Evolutionary conservation across 139 green algal species (phyloP), one percentile per base, ranked within the genome.

Genomic region (Coelastrella sp.): DNA sequence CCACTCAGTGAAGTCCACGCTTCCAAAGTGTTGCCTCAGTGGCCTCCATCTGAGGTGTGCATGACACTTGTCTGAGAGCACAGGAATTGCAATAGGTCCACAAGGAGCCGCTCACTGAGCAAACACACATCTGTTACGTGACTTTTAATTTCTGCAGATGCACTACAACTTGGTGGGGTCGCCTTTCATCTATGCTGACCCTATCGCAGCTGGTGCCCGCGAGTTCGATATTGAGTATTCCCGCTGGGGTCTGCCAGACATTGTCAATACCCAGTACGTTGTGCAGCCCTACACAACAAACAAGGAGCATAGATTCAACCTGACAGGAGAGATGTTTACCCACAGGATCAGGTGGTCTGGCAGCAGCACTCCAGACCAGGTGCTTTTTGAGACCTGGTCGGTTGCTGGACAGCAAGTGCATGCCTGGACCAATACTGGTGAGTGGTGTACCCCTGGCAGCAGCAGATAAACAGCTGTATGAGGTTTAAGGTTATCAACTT

Each of bases 111-210:
- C 35, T n/a, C 35, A 49, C 35, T 49, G 35, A 49, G 35, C 35
- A 49, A 49, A 3, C 1, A 49, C 1, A 49, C 35, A 49, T 49
- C 35, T 49, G 35, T 49, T 1, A 49, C 3, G 35, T 70, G 4
- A 12, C 14, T 70, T 70, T 4, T 80, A 10, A 0, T 24, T 4
- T 5, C 11, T 61, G 14, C 82, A 87, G 82, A 78, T 87, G 8
- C 82, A 87, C 25, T 25, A 58, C 65, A 78, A 79, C 82, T 49
- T 87, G 65, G 82, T 66, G 19, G 82, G 24, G 0, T 63, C 27
- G 15, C 27, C 63, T 15, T 87, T 87, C 82, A 68, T 87, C 24
- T 87, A 87, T 66, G 81, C 79, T 25, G n/a, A 66, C 56, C 8
- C 20, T 15, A 9, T n/a, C 17, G 79, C 68, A 7, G 82, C 19